These are phyloP conservation scores for Ilyonectria sp. DNA, from an alignment of 2,329 filamentous ascomycete species.

Conservation along the genomic window DNA sequence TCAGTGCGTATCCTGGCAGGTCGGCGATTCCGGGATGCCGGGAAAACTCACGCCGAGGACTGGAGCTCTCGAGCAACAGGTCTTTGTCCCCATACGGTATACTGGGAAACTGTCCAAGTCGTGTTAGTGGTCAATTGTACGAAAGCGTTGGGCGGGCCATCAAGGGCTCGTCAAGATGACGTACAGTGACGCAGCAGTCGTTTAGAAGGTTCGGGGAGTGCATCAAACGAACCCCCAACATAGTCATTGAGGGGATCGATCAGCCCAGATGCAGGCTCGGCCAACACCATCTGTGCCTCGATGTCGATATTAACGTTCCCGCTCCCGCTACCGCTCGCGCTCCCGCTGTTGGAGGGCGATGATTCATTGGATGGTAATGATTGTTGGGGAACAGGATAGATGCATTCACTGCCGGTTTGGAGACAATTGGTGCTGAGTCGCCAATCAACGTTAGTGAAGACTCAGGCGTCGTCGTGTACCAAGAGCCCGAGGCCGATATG, in stretches of 20 bases:
- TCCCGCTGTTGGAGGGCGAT: constrained; percentile 35
- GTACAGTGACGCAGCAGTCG: constrained; percentile 50
- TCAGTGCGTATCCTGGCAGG: constrained; percentile 31
- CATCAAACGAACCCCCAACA: constrained; percentile 52
- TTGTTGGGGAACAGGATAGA: constrained; percentile 51
- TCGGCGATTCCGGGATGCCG: constrained; percentile 9
- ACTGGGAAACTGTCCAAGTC: constrained; percentile 55
- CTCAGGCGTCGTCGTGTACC: constrained; percentile 23
- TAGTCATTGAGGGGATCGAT: constrained; percentile 47
- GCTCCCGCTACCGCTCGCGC: constrained; percentile 36
- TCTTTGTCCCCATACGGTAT: constrained; percentile 58
- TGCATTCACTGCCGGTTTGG: constrained; percentile 61
- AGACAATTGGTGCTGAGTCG: constrained; percentile 60
- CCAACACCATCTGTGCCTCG: constrained; percentile 34
- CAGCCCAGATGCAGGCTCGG: constrained; percentile 37
- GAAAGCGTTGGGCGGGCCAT: background rate
- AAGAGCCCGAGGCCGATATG: constrained; percentile 28
- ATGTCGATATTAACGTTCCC: constrained; percentile 16
- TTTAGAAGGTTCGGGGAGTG: constrained; percentile 50
- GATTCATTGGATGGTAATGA: constrained; percentile 45
- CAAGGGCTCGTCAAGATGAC: constrained; percentile 12
- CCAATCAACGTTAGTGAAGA: constrained; percentile 41
- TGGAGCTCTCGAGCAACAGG: constrained; percentile 55
- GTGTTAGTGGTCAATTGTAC: constrained; percentile 30
- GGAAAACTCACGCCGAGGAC: constrained; percentile 49